Evolutionary conservation across 495 filamentous ascomycete genomes (phyloP), one percentile per base, ranked within the genome.

Genomic region (Hypoxylon intermedium): DNA sequence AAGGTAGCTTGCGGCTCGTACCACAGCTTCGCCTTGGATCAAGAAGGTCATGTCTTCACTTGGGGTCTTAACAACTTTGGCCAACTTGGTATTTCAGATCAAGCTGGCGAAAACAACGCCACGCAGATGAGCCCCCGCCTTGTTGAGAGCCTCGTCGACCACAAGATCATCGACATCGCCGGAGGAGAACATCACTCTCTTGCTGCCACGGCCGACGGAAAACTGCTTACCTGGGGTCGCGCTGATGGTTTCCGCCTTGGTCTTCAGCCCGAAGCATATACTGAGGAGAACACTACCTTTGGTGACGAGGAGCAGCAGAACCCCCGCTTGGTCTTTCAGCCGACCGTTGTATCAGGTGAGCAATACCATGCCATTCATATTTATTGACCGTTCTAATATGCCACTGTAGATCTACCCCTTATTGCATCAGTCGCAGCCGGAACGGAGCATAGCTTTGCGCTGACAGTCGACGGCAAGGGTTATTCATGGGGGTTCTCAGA

Each of bases 61-160:
- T 98, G 92, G 91, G 93, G 93, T 5, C 74, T 92, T 30, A 98
- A 97, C 76, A 90, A 87, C 70, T 96, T 89, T 68, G 89, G 87
- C 41, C 87, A 93, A 72, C 88, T 72, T 6, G 93, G 88, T 49
- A 79, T 90, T 53, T 76, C 79, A 6, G 81, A 84, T 12, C 81
- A 82, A 34, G 90, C 86, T 30, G 90, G 90, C 49, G 79, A 78
- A 2, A 71, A 76, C 21, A 85, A 84, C 38, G 89, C 87, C 16
- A 65, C 65, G 49, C 46, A 74, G 42, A 60, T 72, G 21, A 70
- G 65, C 43, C 74, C 74, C 31, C 62, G 63, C 13, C 45, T 69
- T 13, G 60, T 77, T 37, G 49, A 58, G 6, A 77, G 77, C 12
- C 81, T 97, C 26, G 65, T 68, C 6, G 69, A 76, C 30, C 75